Evolutionary conservation across 225 moss, liverwort and hornwort species (phyloP).

Genomic region (Pseudisothecium myosuroides): DNA sequence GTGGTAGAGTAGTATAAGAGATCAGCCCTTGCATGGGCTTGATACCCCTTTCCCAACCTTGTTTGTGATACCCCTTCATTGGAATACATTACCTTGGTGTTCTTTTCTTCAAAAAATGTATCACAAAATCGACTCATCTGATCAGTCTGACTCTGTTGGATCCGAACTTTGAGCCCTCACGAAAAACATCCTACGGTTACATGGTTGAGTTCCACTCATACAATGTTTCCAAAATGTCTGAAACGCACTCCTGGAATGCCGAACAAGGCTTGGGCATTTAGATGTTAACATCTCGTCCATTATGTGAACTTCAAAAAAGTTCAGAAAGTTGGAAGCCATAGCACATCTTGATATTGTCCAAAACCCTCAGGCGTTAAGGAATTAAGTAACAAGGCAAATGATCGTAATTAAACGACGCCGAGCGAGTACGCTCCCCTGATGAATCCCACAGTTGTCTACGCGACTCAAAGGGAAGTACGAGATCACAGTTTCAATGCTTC

Average conservation of each 20-base stretch:
- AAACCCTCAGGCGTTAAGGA: background rate
- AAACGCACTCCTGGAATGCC: background rate
- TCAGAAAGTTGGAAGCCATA: background rate
- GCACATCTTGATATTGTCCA: background rate
- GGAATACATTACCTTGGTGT: too few species aligned
- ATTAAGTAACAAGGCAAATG: background rate
- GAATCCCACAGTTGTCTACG: background rate
- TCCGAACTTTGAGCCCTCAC: background rate
- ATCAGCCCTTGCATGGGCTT: too few species aligned
- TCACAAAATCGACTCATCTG: background rate
- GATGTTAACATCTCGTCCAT: background rate
- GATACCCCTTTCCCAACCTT: too few species aligned
- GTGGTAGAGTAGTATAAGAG: too few species aligned
- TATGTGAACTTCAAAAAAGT: too few species aligned
- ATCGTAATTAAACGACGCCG: background rate
- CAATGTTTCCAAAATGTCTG: background rate
- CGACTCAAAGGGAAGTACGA: background rate
- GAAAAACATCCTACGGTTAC: background rate
- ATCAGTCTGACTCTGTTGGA: background rate
- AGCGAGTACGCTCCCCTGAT: background rate
- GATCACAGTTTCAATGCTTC: background rate
- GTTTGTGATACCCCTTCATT: too few species aligned
- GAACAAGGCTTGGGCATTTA: background rate
- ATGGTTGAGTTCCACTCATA: background rate
- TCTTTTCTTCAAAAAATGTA: too few species aligned